These are phyloP conservation scores for Yamadazyma aaseri DNA, from an alignment of 1,139 yeast genomes.

Conservation along the genomic window DNA sequence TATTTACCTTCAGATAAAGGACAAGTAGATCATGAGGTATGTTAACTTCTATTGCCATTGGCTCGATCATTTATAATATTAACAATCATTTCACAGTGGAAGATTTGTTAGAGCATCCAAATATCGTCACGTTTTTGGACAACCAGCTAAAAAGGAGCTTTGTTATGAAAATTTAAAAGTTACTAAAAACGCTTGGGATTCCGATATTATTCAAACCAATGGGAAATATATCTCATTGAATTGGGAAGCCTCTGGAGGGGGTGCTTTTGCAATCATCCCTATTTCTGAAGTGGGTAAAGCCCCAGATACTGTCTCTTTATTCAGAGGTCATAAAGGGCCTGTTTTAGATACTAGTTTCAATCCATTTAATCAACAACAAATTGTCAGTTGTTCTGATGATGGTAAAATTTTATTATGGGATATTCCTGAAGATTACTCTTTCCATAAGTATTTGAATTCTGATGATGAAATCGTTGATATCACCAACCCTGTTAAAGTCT, in stretches of 20 bases:
- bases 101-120: constrained; percentile 95
- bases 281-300: constrained; percentile 85
- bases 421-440: constrained; percentile 77
- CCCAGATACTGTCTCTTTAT: constrained; percentile 89
- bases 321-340: constrained; percentile 94
- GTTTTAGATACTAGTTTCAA: constrained; percentile 93
- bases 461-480: constrained; percentile 69
- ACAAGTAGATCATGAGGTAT: constrained; percentile 1
- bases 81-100: constrained; percentile 49
- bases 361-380: constrained; percentile 75
- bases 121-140: constrained; percentile 94
- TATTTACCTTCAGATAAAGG: not conserved
- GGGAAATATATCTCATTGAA: constrained; percentile 84
- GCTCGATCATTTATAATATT: not conserved
- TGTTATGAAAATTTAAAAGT: constrained; percentile 84
- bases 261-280: constrained; percentile 94
- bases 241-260: constrained; percentile 97
- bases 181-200: constrained; percentile 94
- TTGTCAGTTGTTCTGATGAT: constrained; percentile 90
- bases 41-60: not conserved
- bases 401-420: constrained; percentile 86
- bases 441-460: constrained; percentile 57
- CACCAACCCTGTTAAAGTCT: constrained; percentile 60
- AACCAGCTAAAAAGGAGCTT: constrained; percentile 81
- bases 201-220: constrained; percentile 75